Evolutionary conservation across 805 yeast species (phyloP).

Genomic region (Hyphopichia homilentoma): DNA sequence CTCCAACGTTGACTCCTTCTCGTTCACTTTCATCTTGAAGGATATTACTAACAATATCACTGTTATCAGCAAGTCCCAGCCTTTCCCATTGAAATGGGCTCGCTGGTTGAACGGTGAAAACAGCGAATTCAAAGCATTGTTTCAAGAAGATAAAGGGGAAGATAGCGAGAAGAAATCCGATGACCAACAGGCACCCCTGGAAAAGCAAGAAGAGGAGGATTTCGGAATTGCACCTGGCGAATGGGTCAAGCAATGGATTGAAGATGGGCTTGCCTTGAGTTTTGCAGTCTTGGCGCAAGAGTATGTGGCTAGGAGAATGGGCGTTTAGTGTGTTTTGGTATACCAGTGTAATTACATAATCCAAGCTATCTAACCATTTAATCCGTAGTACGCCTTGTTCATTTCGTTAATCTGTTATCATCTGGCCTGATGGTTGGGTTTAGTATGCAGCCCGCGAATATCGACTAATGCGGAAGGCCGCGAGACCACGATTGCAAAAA

Average conservation of each 20-base stretch:
- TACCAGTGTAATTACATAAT: too few species aligned
- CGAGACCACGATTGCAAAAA: too few species aligned
- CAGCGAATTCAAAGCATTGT: slow-evolving; percentile 9
- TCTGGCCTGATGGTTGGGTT: too few species aligned
- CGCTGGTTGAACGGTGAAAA: slow-evolving; percentile 71
- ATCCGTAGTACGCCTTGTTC: too few species aligned
- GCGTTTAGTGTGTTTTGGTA: slow-evolving; percentile 45
- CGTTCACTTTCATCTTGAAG: slow-evolving; percentile 69
- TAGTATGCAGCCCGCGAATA: too few species aligned
- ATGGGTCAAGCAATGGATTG: slow-evolving; percentile 45
- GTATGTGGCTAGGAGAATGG: slow-evolving; percentile 90
- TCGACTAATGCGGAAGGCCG: too few species aligned
- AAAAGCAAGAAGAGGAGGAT: slow-evolving; percentile 20
- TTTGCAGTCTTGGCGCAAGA: slow-evolving; percentile 88
- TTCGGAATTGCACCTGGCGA: slow-evolving; percentile 34
- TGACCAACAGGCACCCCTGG: slow-evolving; percentile 9
- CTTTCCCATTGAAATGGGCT: slow-evolving; percentile 89
- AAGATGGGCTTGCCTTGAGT: slow-evolving; percentile 63
- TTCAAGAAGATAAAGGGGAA: slow-evolving; percentile 21
- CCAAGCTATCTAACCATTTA: too few species aligned
- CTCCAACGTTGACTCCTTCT: slow-evolving; percentile 53
- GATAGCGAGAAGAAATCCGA: slow-evolving; percentile 15
- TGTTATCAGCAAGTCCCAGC: slow-evolving; percentile 76
- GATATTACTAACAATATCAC: slow-evolving; percentile 78
- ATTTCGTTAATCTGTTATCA: too few species aligned